A percentile compares a stretch with the other conserved stretches of the same genome.
Conservation (phyloP, 148 eudicot genomes). For the Fallopia convolvulus region DNA sequence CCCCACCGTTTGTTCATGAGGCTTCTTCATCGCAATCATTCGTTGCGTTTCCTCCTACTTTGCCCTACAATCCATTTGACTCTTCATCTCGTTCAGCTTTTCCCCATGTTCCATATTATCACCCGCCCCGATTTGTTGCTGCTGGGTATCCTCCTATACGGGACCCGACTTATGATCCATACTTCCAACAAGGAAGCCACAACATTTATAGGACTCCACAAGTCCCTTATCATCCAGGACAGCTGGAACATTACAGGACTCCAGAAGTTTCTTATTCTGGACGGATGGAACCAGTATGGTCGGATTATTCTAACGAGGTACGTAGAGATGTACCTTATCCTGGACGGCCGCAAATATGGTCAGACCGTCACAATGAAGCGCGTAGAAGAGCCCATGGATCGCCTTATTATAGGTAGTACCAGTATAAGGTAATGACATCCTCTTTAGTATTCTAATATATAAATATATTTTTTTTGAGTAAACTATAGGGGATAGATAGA, state of each 20-base stretch:
- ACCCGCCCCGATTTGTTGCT: neutral
- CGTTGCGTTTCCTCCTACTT: neutral
- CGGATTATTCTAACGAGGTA: neutral
- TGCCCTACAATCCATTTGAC: neutral
- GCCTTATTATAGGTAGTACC: neutral
- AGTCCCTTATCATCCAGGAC: neutral
- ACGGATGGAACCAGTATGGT: neutral
- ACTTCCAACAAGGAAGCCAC: neutral
- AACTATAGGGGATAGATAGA: no score
- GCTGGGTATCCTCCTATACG: neutral
- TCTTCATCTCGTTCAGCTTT: neutral
- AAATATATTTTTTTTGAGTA: no score
- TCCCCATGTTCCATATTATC: neutral
- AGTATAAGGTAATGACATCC: neutral
- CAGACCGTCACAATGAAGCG: neutral
- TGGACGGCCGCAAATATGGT: neutral
- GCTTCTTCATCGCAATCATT: neutral
- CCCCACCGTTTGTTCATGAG: neutral
- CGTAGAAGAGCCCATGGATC: neutral
- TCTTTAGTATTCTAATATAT: neutral
- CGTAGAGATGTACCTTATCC: neutral
- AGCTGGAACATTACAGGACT: neutral
- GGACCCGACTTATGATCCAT: neutral
- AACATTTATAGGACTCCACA: neutral
- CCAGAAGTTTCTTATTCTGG: neutral